Conservation (phyloP, 805 yeast genomes). For the Spencermartinsiella europaea region DNA sequence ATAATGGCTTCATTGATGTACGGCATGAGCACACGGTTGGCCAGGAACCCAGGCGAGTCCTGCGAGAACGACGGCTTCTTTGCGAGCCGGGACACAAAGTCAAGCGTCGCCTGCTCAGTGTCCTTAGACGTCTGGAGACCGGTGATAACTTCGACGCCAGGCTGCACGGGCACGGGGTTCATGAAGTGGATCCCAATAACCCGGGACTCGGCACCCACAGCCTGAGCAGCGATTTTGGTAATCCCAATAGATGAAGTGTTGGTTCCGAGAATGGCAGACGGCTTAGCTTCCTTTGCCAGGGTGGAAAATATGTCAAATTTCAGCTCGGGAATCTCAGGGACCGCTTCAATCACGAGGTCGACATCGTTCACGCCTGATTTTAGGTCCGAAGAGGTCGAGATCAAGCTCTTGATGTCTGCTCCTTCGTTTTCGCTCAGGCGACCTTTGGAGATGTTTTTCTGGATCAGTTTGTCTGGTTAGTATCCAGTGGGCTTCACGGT, state of each 20-base stretch:
- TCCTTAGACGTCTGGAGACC: constrained; percentile 38
- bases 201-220: constrained; percentile 36
- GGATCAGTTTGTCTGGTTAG: constrained; percentile 33
- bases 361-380: constrained; percentile 26
- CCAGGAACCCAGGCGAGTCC: constrained; percentile 41
- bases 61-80: constrained; percentile 35
- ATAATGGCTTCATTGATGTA: constrained; percentile 41
- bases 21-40: constrained; percentile 40
- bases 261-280: constrained; percentile 34
- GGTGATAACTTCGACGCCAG: constrained; percentile 39
- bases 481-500: too few relatives aligned
- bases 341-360: constrained; percentile 40
- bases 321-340: constrained; percentile 37
- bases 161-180: constrained; percentile 44
- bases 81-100: constrained; percentile 32
- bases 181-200: constrained; percentile 41
- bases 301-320: constrained; percentile 33
- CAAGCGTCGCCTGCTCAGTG: constrained; percentile 30
- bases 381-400: constrained; percentile 25
- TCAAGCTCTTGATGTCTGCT: constrained; percentile 24
- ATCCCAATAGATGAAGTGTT: constrained; percentile 41
- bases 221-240: constrained; percentile 41
- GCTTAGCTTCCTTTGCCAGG: constrained; percentile 29
- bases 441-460: constrained; percentile 35
- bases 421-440: constrained; percentile 31